Conservation (phyloP, 805 yeast genomes). For the Tetrapisispora fleetii region DNA sequence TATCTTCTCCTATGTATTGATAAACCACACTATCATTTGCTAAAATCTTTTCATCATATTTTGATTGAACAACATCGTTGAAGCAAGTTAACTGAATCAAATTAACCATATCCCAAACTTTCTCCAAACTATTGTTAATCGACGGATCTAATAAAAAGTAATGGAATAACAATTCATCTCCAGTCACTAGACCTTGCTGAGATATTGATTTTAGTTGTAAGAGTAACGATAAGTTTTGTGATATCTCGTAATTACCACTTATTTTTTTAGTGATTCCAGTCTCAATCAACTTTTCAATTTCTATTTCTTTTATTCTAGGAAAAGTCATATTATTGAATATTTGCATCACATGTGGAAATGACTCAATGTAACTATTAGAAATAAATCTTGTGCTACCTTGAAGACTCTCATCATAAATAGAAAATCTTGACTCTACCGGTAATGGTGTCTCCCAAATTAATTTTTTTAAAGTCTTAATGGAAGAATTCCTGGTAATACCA, state of each 20-base stretch:
- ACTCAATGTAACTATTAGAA: conserved; percentile 24
- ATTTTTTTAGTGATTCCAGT: conserved; percentile 8
- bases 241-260: conserved; percentile 6
- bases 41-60: conserved; percentile 20
- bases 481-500: conserved; percentile 27
- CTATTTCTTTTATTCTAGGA: conserved; percentile 23
- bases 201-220: conserved; percentile 31
- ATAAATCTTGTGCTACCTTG: conserved; percentile 15
- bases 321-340: conserved; percentile 24
- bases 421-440: conserved; percentile 10
- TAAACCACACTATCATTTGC: conserved; percentile 28
- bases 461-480: conserved; percentile 18
- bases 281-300: conserved; percentile 18
- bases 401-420: conserved; percentile 14
- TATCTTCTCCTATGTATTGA: conserved; percentile 17
- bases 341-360: conserved; percentile 30
- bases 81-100: conserved; percentile 25
- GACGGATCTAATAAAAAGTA: conserved; percentile 18
- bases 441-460: conserved; percentile 23
- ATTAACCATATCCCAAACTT: conserved; percentile 25
- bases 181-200: conserved; percentile 25
- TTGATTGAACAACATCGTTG: conserved; percentile 16
- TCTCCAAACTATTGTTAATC: conserved; percentile 5
- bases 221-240: conserved; percentile 18
- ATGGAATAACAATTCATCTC: conserved; percentile 28